These are phyloP conservation scores for Saccharomyces jurei DNA, from an alignment of 805 yeast genomes.

Conservation along the genomic window DNA sequence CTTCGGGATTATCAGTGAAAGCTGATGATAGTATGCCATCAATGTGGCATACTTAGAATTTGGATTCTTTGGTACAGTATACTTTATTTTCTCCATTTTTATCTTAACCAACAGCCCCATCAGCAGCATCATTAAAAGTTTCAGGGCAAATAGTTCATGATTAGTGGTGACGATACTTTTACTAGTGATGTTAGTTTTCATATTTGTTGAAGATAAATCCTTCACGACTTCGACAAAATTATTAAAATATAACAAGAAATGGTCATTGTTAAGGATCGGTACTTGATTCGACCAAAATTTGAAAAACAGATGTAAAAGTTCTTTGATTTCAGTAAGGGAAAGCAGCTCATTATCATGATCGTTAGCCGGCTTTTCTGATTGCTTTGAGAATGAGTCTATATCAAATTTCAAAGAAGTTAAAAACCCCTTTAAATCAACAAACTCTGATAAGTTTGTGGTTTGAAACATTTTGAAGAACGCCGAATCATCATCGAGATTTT, in stretches of 20 bases:
- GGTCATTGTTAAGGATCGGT: slow-evolving; percentile 62
- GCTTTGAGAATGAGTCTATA: slow-evolving; percentile 1
- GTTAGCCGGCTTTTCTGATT: background rate
- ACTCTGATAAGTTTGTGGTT: slow-evolving; percentile 21
- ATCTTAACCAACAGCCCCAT: slow-evolving; percentile 25
- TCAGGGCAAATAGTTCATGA: slow-evolving; percentile 24
- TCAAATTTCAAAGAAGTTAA: slow-evolving; percentile 21
- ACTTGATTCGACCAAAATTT: slow-evolving; percentile 67
- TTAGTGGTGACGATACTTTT: slow-evolving; percentile 16
- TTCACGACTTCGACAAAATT: slow-evolving; percentile 15
- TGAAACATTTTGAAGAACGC: slow-evolving; percentile 13
- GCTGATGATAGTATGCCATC: slow-evolving; percentile 46
- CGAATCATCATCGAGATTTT: background rate
- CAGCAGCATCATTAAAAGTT: slow-evolving; percentile 23
- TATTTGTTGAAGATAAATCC: background rate
- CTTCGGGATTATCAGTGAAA: slow-evolving; percentile 52
- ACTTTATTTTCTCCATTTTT: slow-evolving; percentile 11
- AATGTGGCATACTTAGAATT: slow-evolving; percentile 6
- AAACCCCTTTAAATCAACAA: slow-evolving; percentile 21
- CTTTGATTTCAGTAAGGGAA: slow-evolving; percentile 40
- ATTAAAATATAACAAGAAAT: slow-evolving; percentile 55
- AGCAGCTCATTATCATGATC: slow-evolving; percentile 5
- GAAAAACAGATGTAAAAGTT: slow-evolving; percentile 58
- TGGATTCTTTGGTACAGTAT: slow-evolving; percentile 8
- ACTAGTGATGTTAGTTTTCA: slow-evolving; percentile 3